Base-by-base conservation (phyloP, 179 eudicot species). In the Spinacia oleracea region DNA sequence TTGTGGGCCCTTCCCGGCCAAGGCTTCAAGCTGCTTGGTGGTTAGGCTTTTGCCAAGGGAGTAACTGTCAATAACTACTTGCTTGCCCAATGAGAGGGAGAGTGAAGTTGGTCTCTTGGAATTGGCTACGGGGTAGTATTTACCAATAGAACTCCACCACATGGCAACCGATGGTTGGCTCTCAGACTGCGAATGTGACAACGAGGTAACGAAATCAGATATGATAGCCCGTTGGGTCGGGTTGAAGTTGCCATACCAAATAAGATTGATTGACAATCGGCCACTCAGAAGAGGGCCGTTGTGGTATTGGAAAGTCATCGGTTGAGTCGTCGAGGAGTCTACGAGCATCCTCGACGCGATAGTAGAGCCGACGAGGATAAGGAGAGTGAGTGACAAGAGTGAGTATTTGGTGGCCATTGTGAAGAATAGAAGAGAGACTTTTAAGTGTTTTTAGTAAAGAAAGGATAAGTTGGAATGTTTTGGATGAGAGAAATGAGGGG, bases 161-260 rank as follows among this genome's bases (percentile, higher is more conserved):
- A 56, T 63, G 74, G 85, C 55, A 15, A 82, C 85, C 0, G 83
- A 79, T 23, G 87, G 85, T 21, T 73, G 66, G 70, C 67, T 43
- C 46, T 73, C 60, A 4, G 53, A 14, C 16, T 48, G 63, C 21
- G 79, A 20, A 6, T 84, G 21, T 1, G 91, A 78, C 27, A 91
- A 55, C 8, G 93, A 92, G 79, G 78, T 56, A 34, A 85, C 20
- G 80, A 90, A 92, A 75, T 91, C 93, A 20, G 90, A 66, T 64
- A 89, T 75, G 20, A 90, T 83, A 9, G 91, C 80, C 1, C 86
- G 40, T 32, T 91, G 91, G 60, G 87, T 40, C 0, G 94, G 84
- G 31, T 76, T 88, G 83, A 93, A 91, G 2, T 77, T 81, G 69
- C 97, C 98, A 51, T 93, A 93, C 97, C 94, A 91, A 9, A 90